phyloP scores from a whole-genome alignment of 208 protist species.

The Blechomonas ayalai region DNA sequence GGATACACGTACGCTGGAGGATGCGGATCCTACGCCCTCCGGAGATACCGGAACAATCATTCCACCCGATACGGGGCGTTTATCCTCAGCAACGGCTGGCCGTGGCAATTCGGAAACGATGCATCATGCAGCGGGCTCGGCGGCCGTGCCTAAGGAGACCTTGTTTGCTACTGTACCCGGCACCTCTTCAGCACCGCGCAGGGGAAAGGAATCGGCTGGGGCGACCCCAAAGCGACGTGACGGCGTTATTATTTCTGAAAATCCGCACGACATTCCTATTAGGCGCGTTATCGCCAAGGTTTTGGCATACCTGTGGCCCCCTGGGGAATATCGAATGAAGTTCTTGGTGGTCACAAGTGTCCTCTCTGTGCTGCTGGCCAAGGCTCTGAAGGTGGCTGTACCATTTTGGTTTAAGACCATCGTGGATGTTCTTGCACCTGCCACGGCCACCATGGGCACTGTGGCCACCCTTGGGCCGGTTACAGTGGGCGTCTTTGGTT shows the following conservation, averaged over 20 bases:
- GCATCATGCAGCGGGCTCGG: too few species aligned
- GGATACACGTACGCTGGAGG: too few species aligned
- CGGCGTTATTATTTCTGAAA: slow-evolving; percentile 32
- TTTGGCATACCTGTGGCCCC: slow-evolving; percentile 75
- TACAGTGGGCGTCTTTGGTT: slow-evolving; percentile 69
- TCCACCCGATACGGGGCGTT: too few species aligned
- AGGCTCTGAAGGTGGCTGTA: slow-evolving; percentile 79
- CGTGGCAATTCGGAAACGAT: too few species aligned
- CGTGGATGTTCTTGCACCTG: slow-evolving; percentile 70
- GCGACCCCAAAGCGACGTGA: slow-evolving; percentile 14
- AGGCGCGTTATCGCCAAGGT: slow-evolving; percentile 71
- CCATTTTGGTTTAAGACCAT: slow-evolving; percentile 90
- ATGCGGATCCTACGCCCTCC: too few species aligned
- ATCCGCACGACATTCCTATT: slow-evolving; percentile 52
- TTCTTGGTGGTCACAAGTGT: slow-evolving; percentile 70
- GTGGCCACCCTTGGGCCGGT: slow-evolving; percentile 34
- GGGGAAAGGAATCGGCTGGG: too few species aligned
- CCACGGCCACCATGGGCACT: slow-evolving; percentile 9
- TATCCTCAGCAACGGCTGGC: too few species aligned
- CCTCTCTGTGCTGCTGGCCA: slow-evolving; percentile 66
- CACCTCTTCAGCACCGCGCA: too few species aligned
- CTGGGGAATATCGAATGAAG: slow-evolving; percentile 48
- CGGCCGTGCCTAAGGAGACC: too few species aligned
- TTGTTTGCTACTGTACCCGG: too few species aligned
- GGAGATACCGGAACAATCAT: too few species aligned